Base-by-base conservation (phyloP, 2,329 filamentous ascomycete genomes). In the Pseudogymnoascus sp. region DNA sequence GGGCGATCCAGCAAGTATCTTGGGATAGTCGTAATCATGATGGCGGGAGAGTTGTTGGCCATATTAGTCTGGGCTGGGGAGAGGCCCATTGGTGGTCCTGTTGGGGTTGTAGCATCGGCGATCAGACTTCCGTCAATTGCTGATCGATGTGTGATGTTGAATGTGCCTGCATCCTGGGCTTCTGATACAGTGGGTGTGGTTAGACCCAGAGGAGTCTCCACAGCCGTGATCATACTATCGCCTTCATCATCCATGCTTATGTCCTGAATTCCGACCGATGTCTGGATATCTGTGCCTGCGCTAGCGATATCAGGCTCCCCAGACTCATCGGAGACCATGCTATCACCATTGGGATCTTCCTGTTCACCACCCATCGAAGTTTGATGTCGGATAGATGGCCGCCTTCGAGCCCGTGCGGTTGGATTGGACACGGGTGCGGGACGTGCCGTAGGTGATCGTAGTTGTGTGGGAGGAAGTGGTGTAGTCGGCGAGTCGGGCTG, bases 401-500 rank as follows among this genome's bases (percentile, higher is more conserved):
- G 84, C 70, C 90, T 82, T 61, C 88, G 82, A 16, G 84, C 78
- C 64, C 86, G 80, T 50, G 77, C 77, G 4, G 79, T 77, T 2
- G 82, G 79, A 1, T 80, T 81, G 21, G 81, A 77, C 67, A 77
- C 80, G 53, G 81, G 83, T 18, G 76, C 80, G 25, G 80, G 80
- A 65, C 77, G 83, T 64, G 80, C 79, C 8, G 81, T 81, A 5
- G 83, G 81, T 37, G 84, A 84, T 70, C 79, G 74, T 65, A 82
- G 73, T 76, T 88, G 86, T 25, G 86, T 79, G 1, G 88, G 85
- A 56, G 88, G 88, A 50, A 89, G 81, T 12, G 92, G 92, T 0
- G 92, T 96, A 5, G 91, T 94, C 0, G 92, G 92, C 11, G 92
- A 97, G 63, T 92, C 90, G 7, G 94, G 94, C 73, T 96, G 92